Evolutionary conservation across 1,284 basidiomycete genomes (phyloP).

Genomic region (Vanrija sp.): DNA sequence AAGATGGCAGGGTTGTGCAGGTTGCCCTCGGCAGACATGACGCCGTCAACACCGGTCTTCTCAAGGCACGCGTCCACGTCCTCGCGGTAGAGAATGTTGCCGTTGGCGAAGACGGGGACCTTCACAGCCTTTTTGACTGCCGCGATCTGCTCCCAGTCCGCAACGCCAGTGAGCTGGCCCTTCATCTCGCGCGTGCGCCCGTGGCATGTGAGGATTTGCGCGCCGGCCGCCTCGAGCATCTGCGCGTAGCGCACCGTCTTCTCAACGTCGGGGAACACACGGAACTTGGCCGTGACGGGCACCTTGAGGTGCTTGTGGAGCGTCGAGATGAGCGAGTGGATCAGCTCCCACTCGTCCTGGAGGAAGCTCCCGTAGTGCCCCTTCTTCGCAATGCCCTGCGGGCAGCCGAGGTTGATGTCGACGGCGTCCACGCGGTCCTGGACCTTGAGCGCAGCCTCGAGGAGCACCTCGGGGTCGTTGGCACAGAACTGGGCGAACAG

Average conservation of each 20-base stretch:
- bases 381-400: slow-evolving; percentile 86
- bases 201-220: slow-evolving; percentile 92
- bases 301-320: slow-evolving; percentile 77
- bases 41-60: slow-evolving; percentile 79
- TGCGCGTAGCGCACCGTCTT: slow-evolving; percentile 89
- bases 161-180: slow-evolving; percentile 71
- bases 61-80: slow-evolving; percentile 75
- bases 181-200: slow-evolving; percentile 88
- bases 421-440: slow-evolving; percentile 80
- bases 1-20: slow-evolving; percentile 91
- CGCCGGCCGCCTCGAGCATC: slow-evolving; percentile 92
- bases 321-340: slow-evolving; percentile 72
- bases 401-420: slow-evolving; percentile 93
- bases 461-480: slow-evolving; percentile 75
- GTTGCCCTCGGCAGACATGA: slow-evolving; percentile 95
- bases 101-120: slow-evolving; percentile 94
- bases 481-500: slow-evolving; percentile 86
- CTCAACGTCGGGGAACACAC: slow-evolving; percentile 79
- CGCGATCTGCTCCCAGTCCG: slow-evolving; percentile 78
- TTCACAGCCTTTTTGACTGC: slow-evolving; percentile 82
- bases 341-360: slow-evolving; percentile 90
- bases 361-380: slow-evolving; percentile 88
- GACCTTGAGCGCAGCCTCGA: slow-evolving; percentile 69
- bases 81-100: slow-evolving; percentile 81
- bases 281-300: slow-evolving; percentile 94